Conservation (phyloP, 129 eudicot species). For the Escallonia rubra region DNA sequence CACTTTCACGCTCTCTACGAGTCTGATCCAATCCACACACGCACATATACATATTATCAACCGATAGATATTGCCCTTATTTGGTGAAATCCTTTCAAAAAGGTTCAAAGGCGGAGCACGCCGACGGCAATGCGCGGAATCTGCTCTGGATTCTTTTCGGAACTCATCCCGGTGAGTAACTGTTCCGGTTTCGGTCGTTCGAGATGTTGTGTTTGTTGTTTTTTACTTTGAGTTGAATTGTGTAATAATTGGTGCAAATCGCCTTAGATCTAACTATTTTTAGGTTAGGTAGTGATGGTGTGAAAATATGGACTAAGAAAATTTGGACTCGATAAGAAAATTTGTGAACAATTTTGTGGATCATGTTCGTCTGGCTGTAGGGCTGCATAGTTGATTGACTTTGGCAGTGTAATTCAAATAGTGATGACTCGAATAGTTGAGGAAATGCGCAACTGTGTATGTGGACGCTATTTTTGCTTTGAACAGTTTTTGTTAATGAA, state of each 20-base stretch:
- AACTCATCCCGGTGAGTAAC: constrained; percentile 21
- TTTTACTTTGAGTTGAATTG: no score
- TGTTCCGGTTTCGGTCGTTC: neutral
- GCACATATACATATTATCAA: neutral
- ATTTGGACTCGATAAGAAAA: constrained; percentile 5
- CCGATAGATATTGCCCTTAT: constrained; percentile 9
- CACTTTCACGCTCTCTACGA: neutral
- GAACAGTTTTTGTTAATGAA: no score
- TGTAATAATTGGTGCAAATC: no score
- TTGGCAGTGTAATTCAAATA: no score
- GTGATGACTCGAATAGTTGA: no score
- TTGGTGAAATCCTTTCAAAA: constrained; percentile 13
- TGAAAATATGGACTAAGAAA: neutral
- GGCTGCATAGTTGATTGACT: no score
- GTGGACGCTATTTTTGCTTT: no score
- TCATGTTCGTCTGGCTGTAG: no score
- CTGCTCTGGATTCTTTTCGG: constrained; percentile 16
- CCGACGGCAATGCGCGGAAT: constrained; percentile 14
- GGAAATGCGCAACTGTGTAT: no score
- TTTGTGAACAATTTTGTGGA: no score
- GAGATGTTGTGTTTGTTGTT: no score
- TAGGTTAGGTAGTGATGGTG: neutral
- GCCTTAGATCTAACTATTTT: no score
- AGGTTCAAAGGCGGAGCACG: constrained; percentile 10
- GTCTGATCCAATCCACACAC: neutral